Evolutionary conservation across 2,329 filamentous ascomycete species (phyloP).

Genomic region (Diplodia intermedia): DNA sequence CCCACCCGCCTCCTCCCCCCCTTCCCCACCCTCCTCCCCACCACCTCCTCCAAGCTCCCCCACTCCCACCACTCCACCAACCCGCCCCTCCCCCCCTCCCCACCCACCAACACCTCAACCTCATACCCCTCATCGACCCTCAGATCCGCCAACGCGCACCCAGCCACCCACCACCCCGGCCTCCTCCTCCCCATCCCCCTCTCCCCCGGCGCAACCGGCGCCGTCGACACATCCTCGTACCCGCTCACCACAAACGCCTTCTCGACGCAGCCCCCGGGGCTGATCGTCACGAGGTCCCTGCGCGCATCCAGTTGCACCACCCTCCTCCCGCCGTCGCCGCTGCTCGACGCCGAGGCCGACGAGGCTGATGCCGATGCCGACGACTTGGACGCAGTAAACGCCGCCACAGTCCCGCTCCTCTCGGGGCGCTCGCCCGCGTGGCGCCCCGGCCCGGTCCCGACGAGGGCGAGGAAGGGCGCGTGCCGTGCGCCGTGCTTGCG

Average conservation of each 20-base stretch:
- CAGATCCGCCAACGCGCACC: background rate
- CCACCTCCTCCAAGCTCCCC: background rate
- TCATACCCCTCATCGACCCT: background rate
- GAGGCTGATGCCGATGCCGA: too few relatives aligned
- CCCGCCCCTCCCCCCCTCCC: background rate
- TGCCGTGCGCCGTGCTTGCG: background rate
- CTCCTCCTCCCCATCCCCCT: too few relatives aligned
- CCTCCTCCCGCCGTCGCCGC: too few relatives aligned
- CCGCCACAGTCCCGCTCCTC: background rate
- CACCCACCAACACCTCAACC: background rate
- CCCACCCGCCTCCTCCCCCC: background rate
- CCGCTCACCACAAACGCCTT: too few relatives aligned
- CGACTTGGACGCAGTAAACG: background rate
- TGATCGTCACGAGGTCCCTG: background rate
- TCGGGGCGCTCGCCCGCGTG: background rate
- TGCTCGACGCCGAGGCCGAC: too few relatives aligned
- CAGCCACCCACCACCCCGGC: background rate
- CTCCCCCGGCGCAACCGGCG: background rate
- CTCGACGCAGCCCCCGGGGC: too few relatives aligned
- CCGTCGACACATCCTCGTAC: background rate
- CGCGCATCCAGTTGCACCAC: background rate
- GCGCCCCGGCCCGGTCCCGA: background rate
- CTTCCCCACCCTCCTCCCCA: background rate
- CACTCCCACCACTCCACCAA: background rate
- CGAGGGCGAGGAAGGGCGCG: background rate